These are phyloP conservation scores for Boletus barrowsii DNA, from an alignment of 768 basidiomycete species.

Conservation along the genomic window DNA sequence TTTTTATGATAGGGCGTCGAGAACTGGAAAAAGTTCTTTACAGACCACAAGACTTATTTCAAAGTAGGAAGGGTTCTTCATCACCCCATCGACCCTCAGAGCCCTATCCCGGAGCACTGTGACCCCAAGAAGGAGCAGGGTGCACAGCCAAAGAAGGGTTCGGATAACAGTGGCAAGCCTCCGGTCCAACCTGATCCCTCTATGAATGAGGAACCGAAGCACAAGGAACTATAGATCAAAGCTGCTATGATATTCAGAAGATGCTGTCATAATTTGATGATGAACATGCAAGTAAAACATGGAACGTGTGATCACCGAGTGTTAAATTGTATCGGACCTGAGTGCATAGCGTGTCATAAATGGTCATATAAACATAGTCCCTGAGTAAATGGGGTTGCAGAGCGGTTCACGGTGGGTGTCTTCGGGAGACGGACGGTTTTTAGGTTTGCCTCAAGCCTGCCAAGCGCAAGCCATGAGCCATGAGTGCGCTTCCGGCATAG, in stretches of 20 bases:
- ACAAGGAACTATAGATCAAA: slow-evolving; percentile 32
- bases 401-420: not conserved
- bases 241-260: slow-evolving; percentile 9
- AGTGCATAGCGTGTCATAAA: slow-evolving; percentile 23
- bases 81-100: slow-evolving; percentile 70
- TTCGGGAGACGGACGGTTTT: slow-evolving; percentile 4
- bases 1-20: slow-evolving; percentile 53
- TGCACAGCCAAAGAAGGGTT: slow-evolving; percentile 27
- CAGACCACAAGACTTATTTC: slow-evolving; percentile 72
- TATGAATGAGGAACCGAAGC: slow-evolving; percentile 11
- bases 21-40: slow-evolving; percentile 91
- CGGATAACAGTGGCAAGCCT: slow-evolving; percentile 29
- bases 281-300: slow-evolving; percentile 25
- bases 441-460: slow-evolving; percentile 26
- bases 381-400: slow-evolving; percentile 7
- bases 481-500: slow-evolving; percentile 14
- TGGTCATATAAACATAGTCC: slow-evolving; percentile 25
- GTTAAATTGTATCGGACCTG: not conserved
- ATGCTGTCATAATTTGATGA: slow-evolving; percentile 19
- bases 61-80: slow-evolving; percentile 78
- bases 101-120: slow-evolving; percentile 73
- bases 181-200: slow-evolving; percentile 17
- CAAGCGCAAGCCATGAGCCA: slow-evolving; percentile 21
- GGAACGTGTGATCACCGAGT: slow-evolving; percentile 12
- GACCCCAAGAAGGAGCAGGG: slow-evolving; percentile 53